Percentiles rank a stretch among this genome's conserved stretches.
Conservation (phyloP, 345 rosid species). For the Moricandia arvensis region DNA sequence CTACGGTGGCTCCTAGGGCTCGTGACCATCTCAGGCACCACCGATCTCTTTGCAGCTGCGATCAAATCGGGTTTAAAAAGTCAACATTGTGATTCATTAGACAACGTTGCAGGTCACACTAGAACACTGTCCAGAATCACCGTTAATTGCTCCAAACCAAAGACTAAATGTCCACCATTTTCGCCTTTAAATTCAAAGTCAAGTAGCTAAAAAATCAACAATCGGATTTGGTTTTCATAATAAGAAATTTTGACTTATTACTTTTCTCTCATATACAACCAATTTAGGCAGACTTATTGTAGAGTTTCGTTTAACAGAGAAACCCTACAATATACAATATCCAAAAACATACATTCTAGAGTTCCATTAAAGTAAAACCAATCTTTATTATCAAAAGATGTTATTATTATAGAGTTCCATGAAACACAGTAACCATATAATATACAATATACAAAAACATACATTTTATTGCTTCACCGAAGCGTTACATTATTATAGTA, state of each 20-base stretch:
- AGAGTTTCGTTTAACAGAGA: not conserved
- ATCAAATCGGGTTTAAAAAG: not conserved
- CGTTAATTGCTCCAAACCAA: not conserved
- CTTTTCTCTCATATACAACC: not conserved
- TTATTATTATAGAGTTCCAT: not conserved
- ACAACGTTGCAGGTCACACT: not conserved
- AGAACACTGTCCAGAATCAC: slow-evolving; percentile 5
- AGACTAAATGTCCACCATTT: not conserved
- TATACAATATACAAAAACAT: slow-evolving; percentile 6
- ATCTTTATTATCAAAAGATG: slow-evolving; percentile 1
- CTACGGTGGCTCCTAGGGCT: not conserved
- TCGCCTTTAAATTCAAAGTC: slow-evolving; percentile 1
- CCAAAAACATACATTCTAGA: not conserved
- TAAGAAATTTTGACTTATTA: not conserved
- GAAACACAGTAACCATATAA: not conserved
- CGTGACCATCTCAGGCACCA: not conserved
- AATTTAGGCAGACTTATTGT: not conserved
- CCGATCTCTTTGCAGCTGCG: not conserved
- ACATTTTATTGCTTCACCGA: slow-evolving; percentile 5
- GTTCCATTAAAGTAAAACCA: not conserved
- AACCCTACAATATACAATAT: not conserved
- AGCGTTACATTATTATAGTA: not conserved
- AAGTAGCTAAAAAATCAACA: slow-evolving; percentile 7
- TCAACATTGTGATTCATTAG: slow-evolving; percentile 2
- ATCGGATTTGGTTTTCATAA: not conserved